Conservation (phyloP, 2,329 filamentous ascomycete genomes). For the Venturia nashicola region DNA sequence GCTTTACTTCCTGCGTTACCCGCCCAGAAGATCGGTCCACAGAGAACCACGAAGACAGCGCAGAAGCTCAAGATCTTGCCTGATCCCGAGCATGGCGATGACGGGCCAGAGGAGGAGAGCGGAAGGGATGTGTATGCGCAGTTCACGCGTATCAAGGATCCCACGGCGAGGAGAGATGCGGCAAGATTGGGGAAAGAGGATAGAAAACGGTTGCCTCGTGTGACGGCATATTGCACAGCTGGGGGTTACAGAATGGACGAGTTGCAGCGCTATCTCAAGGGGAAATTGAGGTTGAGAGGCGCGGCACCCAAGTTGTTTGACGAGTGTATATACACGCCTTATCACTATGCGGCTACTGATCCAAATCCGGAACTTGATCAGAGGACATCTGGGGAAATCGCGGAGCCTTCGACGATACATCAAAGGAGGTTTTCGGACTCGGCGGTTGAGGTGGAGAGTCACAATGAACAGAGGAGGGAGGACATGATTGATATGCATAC, state of each 20-base stretch:
- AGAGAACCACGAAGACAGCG: constrained; percentile 86
- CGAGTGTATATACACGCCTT: constrained; percentile 94
- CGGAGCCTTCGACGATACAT: constrained; percentile 17
- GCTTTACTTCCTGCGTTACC: constrained; percentile 29
- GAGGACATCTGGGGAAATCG: neutral
- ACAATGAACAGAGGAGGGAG: constrained; percentile 42
- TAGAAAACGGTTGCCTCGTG: constrained; percentile 70
- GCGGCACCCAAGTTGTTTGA: constrained; percentile 87
- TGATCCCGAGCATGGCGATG: constrained; percentile 71
- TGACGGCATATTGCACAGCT: constrained; percentile 94
- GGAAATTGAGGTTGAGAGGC: constrained; percentile 61
- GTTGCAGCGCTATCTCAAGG: constrained; percentile 83
- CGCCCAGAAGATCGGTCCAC: constrained; percentile 71
- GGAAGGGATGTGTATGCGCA: constrained; percentile 94
- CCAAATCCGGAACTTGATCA: neutral
- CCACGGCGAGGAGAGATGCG: constrained; percentile 81
- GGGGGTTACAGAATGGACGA: constrained; percentile 84
- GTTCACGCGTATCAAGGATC: constrained; percentile 95
- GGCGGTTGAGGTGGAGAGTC: constrained; percentile 54
- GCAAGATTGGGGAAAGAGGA: constrained; percentile 89
- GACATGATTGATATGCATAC: constrained; percentile 51
- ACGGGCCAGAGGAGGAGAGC: constrained; percentile 73
- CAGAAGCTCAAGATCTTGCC: constrained; percentile 97
- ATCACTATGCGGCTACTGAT: constrained; percentile 51
- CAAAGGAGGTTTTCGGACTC: constrained; percentile 65